Evolutionary conservation across 176 grass and related monocot genomes (phyloP).

Genomic region (Bromus sterilis): DNA sequence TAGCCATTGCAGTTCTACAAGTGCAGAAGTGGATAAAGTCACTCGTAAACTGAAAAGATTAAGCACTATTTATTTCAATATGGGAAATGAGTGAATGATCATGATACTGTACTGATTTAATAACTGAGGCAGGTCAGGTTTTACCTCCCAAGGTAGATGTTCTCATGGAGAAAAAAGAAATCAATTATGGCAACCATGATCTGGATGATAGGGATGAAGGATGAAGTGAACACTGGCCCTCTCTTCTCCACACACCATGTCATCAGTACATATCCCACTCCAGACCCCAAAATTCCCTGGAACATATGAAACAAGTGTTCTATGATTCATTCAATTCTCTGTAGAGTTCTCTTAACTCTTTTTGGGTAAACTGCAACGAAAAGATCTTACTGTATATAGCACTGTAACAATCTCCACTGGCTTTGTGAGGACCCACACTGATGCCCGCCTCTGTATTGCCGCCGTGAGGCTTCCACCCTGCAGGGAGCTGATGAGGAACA

Average conservation of each 20-base stretch:
- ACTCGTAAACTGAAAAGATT: background rate
- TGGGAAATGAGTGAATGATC: background rate
- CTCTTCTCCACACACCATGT: conserved; percentile 96
- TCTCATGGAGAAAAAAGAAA: conserved; percentile 77
- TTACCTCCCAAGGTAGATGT: conserved; percentile 89
- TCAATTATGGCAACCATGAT: conserved; percentile 87
- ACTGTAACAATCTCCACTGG: conserved; percentile 63
- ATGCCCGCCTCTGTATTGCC: conserved; percentile 45
- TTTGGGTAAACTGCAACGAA: background rate
- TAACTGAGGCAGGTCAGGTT: background rate
- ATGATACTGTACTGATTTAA: background rate
- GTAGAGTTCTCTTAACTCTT: background rate
- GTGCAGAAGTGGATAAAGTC: background rate
- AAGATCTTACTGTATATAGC: conserved; percentile 47
- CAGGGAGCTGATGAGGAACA: conserved; percentile 82
- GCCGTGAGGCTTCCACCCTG: conserved; percentile 43
- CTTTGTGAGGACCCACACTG: conserved; percentile 55
- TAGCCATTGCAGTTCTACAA: conserved; percentile 6
- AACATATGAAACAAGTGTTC: background rate
- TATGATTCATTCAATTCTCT: background rate
- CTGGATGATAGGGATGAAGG: conserved; percentile 91
- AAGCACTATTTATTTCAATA: background rate
- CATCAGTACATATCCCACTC: conserved; percentile 69
- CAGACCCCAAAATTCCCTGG: conserved; percentile 84
- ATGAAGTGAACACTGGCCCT: conserved; percentile 83